Conservation (phyloP, 176 grass and related monocot species). For the Ensete glaucum region DNA sequence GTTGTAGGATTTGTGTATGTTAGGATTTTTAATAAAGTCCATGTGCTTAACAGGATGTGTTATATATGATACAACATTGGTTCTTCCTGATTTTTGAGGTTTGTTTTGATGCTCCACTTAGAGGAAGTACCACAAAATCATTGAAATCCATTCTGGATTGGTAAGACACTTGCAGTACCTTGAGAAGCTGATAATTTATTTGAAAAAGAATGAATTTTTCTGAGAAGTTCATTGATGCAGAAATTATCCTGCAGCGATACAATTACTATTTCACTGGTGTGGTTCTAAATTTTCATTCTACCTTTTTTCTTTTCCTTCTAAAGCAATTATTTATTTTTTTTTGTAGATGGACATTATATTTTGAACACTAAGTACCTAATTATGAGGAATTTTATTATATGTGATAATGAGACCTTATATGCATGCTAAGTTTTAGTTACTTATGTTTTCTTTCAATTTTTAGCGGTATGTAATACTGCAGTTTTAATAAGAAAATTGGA, state of each 20-base stretch:
- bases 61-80: neutral
- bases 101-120: slow-evolving; percentile 5
- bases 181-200: slow-evolving; percentile 6
- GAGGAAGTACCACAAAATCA: neutral
- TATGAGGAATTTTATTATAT: neutral
- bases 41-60: neutral
- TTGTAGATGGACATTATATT: neutral
- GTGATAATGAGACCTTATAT: too few species aligned
- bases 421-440: too few species aligned
- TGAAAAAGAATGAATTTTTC: slow-evolving; percentile 12
- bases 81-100: neutral
- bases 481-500: too few species aligned
- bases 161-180: neutral
- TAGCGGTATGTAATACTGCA: too few species aligned
- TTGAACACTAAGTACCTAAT: neutral
- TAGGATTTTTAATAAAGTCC: neutral
- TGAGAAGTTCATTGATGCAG: slow-evolving; percentile 15
- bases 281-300: neutral
- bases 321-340: neutral
- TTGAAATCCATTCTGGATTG: neutral
- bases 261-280: slow-evolving; percentile 11
- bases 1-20: too few species aligned
- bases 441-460: too few species aligned
- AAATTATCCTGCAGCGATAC: slow-evolving; percentile 10
- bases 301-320: neutral